Base-by-base conservation (phyloP, 352 stramenopile species). In the Phytophthora cryptogea region DNA sequence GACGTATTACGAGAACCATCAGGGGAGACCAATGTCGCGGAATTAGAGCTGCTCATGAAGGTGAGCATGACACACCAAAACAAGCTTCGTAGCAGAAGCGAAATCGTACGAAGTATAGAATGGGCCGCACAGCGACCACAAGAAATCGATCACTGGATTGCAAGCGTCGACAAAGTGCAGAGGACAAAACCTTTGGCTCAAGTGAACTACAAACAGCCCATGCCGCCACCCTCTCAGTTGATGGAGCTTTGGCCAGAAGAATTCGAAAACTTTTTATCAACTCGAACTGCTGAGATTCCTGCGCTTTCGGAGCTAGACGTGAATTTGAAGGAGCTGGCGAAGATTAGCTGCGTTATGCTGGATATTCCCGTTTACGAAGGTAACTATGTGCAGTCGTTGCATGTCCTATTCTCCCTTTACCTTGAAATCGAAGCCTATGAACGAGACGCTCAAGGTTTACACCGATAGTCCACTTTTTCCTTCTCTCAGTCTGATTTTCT, bases 101-200 rank as follows among this genome's bases (percentile, higher is more conserved):
- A 63, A 3, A 63, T 76, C 1, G 89, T 98, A 7, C 85, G 89
- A 44, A 92, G 73, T 31, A 98, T 99, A 40, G 86, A 96, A 26
- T 80, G 97, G 51, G 89, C 94, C 11, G 62, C 76, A 23, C 87
- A 96, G 27, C 88, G 90, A 14, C 80, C 90, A 2, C 54, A 80
- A 32, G 89, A 93, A 55, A 97, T 99, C 10, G 76, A 97, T 17
- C 76, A 91, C 28, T 99, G 95, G 95, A 95, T 98, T 35, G 57
- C 77, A 36, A 96, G 75, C 51, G 96, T 98, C 10, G 79, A 79
- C 33, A 96, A 98, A 39, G 74, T 97, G 13, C 90, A 98, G 47
- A 57, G 55, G 4, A 72, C 72, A 11, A 97, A 97, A 57, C 83
- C 92, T 14, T 70, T 83, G 14, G 62, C 80, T 0, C 66, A 90